Percentiles rank a stretch among this genome's conserved stretches.
These are phyloP conservation scores for Kodamaea restingae DNA, from an alignment of 805 yeast genomes.

Conservation along the genomic window DNA sequence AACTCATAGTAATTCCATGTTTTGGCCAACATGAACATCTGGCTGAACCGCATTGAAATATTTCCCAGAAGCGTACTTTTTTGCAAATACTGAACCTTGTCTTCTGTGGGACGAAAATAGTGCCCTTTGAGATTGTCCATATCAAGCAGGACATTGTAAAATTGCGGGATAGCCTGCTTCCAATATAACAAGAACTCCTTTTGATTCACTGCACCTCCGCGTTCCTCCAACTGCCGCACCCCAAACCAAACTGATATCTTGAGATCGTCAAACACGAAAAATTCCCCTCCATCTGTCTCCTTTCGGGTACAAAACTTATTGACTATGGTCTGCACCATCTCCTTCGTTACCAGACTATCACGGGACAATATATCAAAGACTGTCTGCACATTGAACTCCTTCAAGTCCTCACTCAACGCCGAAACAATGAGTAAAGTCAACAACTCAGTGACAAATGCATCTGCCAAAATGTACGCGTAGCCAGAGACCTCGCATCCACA, in stretches of 20 bases:
- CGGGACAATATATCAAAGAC: conserved; percentile 21
- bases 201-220: conserved; percentile 19
- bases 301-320: conserved; percentile 48
- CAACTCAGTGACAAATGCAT: conserved; percentile 22
- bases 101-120: conserved; percentile 45
- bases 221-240: conserved; percentile 37
- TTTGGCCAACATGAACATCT: conserved; percentile 24
- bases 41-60: conserved; percentile 11
- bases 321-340: conserved; percentile 49
- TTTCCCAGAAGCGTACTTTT: conserved; percentile 39
- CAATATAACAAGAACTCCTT: conserved; percentile 63
- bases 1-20: conserved; percentile 41
- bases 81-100: conserved; percentile 52
- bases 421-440: conserved; percentile 25
- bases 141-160: conserved; percentile 58
- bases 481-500: conserved; percentile 58
- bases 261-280: conserved; percentile 39
- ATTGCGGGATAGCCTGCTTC: conserved; percentile 60
- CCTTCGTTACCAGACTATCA: conserved; percentile 2
- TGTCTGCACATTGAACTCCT: conserved; percentile 15
- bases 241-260: conserved; percentile 64
- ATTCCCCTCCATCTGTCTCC: conserved; percentile 17
- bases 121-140: conserved; percentile 52
- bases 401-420: conserved; percentile 22
- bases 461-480: conserved; percentile 29